A percentile compares a stretch with the other conserved stretches of the same genome.
Conservation (phyloP, 257 asterid species). For the Capsicum rhomboideum region DNA sequence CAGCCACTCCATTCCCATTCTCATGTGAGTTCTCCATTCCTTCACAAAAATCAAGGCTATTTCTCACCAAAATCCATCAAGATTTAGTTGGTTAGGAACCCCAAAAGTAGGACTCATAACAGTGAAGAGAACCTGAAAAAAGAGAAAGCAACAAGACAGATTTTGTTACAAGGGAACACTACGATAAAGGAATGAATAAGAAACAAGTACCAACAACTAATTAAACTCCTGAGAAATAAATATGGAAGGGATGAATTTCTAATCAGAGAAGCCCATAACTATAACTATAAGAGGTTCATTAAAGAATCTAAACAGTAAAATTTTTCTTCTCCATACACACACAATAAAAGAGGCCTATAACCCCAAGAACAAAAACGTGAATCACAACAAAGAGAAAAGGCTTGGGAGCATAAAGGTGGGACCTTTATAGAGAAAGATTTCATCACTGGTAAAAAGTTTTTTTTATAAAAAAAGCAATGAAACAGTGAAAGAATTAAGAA, state of each 20-base stretch:
- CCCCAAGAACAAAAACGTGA: background rate
- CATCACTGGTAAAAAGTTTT: background rate
- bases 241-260: background rate
- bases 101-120: background rate
- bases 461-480: background rate
- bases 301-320: background rate
- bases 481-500: background rate
- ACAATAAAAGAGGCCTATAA: background rate
- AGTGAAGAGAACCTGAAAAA: conserved; percentile 20
- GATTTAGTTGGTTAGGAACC: conserved; percentile 3
- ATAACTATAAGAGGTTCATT: background rate
- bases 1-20: conserved; percentile 22
- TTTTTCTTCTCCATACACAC: background rate
- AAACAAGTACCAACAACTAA: background rate
- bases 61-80: conserved; percentile 31
- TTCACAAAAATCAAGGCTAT: conserved; percentile 10
- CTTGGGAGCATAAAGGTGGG: background rate
- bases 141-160: conserved; percentile 11
- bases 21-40: conserved; percentile 29
- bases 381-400: background rate
- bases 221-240: background rate
- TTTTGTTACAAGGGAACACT: conserved; percentile 3
- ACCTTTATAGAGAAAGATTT: background rate
- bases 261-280: background rate
- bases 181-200: background rate